Evolutionary conservation across 2,329 filamentous ascomycete genomes (phyloP), one percentile per base, ranked within the genome.

Genomic region (Xylariaceae sp.): DNA sequence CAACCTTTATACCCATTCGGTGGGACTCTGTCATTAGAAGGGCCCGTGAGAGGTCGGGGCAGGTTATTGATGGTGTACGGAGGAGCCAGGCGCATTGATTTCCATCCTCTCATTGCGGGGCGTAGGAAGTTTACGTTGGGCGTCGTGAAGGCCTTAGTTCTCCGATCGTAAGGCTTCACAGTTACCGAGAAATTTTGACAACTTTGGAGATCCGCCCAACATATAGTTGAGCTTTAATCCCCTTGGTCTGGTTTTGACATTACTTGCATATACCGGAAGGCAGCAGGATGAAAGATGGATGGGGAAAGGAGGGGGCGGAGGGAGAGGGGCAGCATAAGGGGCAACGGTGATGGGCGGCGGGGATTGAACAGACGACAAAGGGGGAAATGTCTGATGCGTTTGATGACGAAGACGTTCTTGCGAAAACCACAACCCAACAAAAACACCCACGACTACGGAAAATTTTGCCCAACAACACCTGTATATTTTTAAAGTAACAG

Each of bases 1-100:
- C 53, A 49, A 42, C 51, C 50, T 58, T 56, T 63, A 64, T 64
- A 64, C 63, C 63, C 63, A 63, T 61, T 58, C 52, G 63, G 61
- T 63, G 61, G 61, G 61, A 63, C 51, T 62, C 60, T 61, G 58
- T 55, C 55, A 58, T 45, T 62, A 63, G 62, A 64, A 58, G 18
- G 48, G 54, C 56, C 23, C 23, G 35, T 58, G 53, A 34, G 56
- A 48, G 52, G 54, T 58, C 50, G 3, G 10, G 57, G 34, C 51
- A 49, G 50, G 53, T 57, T 44, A 30, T 30, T 52, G 11, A 57
- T n/a, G 58, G 49, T 42, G 44, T 49, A 56, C 39, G 57, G 53
- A 13, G 37, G 37, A 39, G 47, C 30, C 44, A 50, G 62, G 62
- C 62, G 62, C 63, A 63, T 58, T 64, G 53, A 54, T 52, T 30